Conservation (phyloP, 2,329 filamentous ascomycete genomes). For the Dactylonectria estremocensis region DNA sequence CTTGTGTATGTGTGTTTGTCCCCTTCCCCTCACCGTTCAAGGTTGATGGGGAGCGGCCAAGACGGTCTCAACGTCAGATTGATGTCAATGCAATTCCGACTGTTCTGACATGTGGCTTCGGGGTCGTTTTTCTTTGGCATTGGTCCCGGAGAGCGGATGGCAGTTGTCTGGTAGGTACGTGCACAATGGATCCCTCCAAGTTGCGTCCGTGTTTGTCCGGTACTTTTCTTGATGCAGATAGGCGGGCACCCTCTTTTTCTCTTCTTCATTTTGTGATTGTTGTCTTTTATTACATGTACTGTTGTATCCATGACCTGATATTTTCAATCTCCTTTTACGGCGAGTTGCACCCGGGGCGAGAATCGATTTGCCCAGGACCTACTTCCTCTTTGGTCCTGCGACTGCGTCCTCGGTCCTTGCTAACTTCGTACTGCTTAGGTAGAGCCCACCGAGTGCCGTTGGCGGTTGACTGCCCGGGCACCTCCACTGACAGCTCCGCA, state of each 20-base stretch:
- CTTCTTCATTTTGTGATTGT: constrained; percentile 3
- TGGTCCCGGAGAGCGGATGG: background rate
- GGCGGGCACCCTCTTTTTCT: constrained; percentile 18
- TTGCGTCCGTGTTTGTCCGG: constrained; percentile 36
- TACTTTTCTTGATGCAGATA: constrained; percentile 23
- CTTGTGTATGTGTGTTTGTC: background rate
- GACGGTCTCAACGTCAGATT: constrained; percentile 15
- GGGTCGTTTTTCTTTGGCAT: background rate
- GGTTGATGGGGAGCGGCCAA: constrained; percentile 19
- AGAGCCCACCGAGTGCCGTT: constrained; percentile 6
- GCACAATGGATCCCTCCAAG: constrained; percentile 21
- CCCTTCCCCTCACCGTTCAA: constrained; percentile 1
- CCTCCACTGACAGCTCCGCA: constrained; percentile 13
- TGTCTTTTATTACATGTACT: background rate
- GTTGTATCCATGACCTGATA: constrained; percentile 43
- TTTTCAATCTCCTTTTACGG: constrained; percentile 40
- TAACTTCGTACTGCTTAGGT: background rate
- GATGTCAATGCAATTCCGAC: constrained; percentile 7
- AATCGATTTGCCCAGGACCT: constrained; percentile 42
- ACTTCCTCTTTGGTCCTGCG: constrained; percentile 47
- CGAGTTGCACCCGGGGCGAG: constrained; percentile 44
- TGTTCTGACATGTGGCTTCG: constrained; percentile 22
- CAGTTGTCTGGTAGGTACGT: constrained; percentile 15
- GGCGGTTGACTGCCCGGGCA: constrained; percentile 10
- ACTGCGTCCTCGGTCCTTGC: constrained; percentile 29